A percentile compares a stretch with the other conserved stretches of the same genome.
Conservation (phyloP, 805 yeast species). For the Nakazawaea ernobii region DNA sequence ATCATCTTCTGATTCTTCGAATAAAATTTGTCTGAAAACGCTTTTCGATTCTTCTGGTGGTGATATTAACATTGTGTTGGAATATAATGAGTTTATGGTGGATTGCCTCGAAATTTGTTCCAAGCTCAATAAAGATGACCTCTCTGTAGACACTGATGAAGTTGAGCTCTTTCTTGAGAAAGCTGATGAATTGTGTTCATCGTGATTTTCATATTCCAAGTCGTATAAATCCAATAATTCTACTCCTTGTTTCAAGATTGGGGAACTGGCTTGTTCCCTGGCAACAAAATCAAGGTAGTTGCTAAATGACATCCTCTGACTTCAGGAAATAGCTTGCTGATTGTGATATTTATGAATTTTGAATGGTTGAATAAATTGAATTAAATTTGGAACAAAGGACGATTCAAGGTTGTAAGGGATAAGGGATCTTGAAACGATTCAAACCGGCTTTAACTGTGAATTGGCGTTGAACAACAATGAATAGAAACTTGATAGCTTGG, state of each 20-base stretch:
- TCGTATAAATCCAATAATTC: background rate
- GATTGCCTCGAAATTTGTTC: background rate
- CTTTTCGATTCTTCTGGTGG: conserved; percentile 1
- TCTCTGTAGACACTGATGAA: background rate
- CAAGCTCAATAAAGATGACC: background rate
- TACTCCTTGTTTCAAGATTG: background rate
- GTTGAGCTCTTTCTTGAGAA: conserved; percentile 1
- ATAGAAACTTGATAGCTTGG: too few species aligned
- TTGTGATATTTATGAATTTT: too few species aligned
- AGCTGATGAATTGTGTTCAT: background rate
- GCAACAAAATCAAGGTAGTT: background rate
- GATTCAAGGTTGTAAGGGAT: too few species aligned
- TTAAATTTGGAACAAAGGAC: too few species aligned
- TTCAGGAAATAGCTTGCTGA: too few species aligned
- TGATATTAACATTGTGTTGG: background rate
- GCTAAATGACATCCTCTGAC: too few species aligned
- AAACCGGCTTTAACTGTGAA: too few species aligned
- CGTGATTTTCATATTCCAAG: background rate
- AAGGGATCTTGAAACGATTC: too few species aligned
- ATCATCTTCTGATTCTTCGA: conserved; percentile 3
- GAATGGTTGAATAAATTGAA: too few species aligned
- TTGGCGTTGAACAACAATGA: too few species aligned
- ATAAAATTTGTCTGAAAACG: conserved; percentile 3
- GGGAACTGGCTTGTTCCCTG: background rate
- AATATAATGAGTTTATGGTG: background rate